phyloP scores from a whole-genome alignment of 768 basidiomycete species.

The Termitomyces sp. region DNA sequence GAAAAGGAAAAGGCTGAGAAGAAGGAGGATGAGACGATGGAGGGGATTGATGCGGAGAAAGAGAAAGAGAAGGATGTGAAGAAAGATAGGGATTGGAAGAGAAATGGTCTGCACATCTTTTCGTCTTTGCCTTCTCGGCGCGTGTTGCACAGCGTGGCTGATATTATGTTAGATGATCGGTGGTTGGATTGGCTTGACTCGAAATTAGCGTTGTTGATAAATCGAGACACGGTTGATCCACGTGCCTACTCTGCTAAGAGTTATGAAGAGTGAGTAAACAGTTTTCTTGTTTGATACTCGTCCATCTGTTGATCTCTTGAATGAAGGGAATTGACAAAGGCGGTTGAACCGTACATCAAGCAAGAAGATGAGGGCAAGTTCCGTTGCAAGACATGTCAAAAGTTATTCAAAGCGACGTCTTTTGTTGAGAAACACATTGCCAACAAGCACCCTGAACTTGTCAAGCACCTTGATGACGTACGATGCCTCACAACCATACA shows the following conservation, averaged over 20 bases:
- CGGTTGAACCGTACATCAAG: conserved; percentile 79
- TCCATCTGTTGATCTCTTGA: conserved; percentile 10
- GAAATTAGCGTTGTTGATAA: conserved; percentile 78
- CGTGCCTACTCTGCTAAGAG: conserved; percentile 87
- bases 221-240: conserved; percentile 77
- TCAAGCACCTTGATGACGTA: conserved; percentile 85
- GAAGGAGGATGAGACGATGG: conserved; percentile 33
- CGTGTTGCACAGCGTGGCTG: background rate
- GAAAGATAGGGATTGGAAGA: conserved; percentile 41
- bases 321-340: conserved; percentile 73
- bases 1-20: conserved; percentile 40
- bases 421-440: conserved; percentile 98
- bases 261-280: conserved; percentile 68
- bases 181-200: conserved; percentile 90
- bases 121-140: background rate
- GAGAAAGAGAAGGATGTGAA: conserved; percentile 29
- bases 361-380: conserved; percentile 97
- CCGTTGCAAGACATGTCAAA: conserved; percentile 94
- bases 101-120: conserved; percentile 52
- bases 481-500: conserved; percentile 16
- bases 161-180: conserved; percentile 58
- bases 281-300: background rate
- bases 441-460: conserved; percentile 88
- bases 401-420: conserved; percentile 94
- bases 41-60: conserved; percentile 28